Conservation (phyloP, 2,329 filamentous ascomycete species). For the Ascochyta koolunga region DNA sequence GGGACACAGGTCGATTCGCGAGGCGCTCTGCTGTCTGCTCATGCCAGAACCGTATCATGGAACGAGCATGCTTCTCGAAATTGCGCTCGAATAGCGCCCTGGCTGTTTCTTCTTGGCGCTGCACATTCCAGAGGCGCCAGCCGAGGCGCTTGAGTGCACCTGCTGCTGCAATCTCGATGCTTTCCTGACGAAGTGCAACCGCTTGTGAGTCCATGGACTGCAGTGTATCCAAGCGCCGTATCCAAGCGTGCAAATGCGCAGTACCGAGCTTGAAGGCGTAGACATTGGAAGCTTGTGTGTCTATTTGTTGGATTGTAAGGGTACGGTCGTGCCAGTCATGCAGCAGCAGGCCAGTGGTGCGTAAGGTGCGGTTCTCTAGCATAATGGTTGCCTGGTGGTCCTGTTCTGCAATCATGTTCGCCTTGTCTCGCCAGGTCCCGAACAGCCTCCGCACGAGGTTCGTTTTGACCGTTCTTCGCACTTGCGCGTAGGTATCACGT, state of each 20-base stretch:
- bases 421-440: conserved; percentile 45
- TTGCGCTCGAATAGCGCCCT: conserved; percentile 60
- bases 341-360: conserved; percentile 44
- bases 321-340: conserved; percentile 52
- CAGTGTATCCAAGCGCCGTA: conserved; percentile 30
- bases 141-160: conserved; percentile 62
- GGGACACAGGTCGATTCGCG: conserved; percentile 31
- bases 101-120: conserved; percentile 58
- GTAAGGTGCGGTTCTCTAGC: conserved; percentile 27
- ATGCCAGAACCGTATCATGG: conserved; percentile 63
- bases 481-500: conserved; percentile 61
- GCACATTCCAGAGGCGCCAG: conserved; percentile 62
- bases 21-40: conserved; percentile 49
- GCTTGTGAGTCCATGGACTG: conserved; percentile 52
- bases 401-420: conserved; percentile 20
- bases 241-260: conserved; percentile 39
- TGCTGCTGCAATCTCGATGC: conserved; percentile 54
- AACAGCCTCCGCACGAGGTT: conserved; percentile 55
- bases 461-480: conserved; percentile 61
- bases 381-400: conserved; percentile 43
- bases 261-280: conserved; percentile 34
- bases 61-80: conserved; percentile 60
- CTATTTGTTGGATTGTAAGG: conserved; percentile 26
- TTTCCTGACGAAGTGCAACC: conserved; percentile 53
- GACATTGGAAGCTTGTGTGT: conserved; percentile 33